Evolutionary conservation across 2,329 filamentous ascomycete species (phyloP), one percentile per base, ranked within the genome.

Genomic region (Anisogramma anomala): DNA sequence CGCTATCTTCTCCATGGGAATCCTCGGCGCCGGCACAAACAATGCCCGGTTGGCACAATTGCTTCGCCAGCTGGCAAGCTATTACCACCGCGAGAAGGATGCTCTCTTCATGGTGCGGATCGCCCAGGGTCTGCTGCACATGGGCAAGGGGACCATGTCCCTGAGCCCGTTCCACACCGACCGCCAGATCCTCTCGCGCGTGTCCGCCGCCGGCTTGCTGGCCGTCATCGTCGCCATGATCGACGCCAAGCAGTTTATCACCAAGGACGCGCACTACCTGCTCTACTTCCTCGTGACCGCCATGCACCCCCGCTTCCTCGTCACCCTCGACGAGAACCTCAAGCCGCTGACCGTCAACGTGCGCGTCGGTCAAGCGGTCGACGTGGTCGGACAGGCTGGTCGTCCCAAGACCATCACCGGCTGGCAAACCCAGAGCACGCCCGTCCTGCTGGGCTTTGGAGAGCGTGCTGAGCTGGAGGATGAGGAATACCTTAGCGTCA

Each of bases 361-460:
- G 13, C 83, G 91, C 23, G 89, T 98, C 33, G 91, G 91, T 62
- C 93, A 98, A 66, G 91, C 93, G 13, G 93, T 98, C 15, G 91
- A 98, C 59, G 88, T 98, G 31, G 91, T 98, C 30, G 93, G 91
- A 38, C 91, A 96, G 63, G 91, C 93, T 10, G 91, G 91, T 59
- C 77, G 89, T 48, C 91, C 91, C 52, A 96, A 98, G 80, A 98
- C 91, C 2, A 98, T 98, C 55, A 98, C 91, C 8, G 91, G 91
- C 39, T 98, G 91, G 91, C 91, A 98, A 66, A 98, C 91, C 50
- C 91, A 98, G 70, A 95, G 85, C 67, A 98, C 91, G n/a, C 91
- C 91, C 1, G 91, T 98, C 34, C 69, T 98, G 45, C 68, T 98
- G 53, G 82, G 85, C n/a, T 82, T 94, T 57, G 91, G 93, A 22